These are phyloP conservation scores for Diaporthe humulicola DNA, from an alignment of 2,329 filamentous ascomycete species.

Conservation along the genomic window DNA sequence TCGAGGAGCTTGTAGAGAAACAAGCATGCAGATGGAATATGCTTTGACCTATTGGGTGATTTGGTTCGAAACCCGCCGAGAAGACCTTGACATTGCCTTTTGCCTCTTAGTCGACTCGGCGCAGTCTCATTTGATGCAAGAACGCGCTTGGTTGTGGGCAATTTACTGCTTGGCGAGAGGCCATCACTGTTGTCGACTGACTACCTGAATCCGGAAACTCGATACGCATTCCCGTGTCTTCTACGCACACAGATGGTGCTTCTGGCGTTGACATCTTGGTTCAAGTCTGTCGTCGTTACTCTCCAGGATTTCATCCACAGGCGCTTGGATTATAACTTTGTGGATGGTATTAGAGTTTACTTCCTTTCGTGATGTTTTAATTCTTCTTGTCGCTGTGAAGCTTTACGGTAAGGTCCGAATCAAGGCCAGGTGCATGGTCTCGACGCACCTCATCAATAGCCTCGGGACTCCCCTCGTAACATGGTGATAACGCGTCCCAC, in stretches of 20 bases:
- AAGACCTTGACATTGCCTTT: background rate
- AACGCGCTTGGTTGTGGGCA: background rate
- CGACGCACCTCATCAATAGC: background rate
- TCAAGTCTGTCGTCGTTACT: background rate
- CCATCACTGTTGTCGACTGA: background rate
- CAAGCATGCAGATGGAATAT: background rate
- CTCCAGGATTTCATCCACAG: no score
- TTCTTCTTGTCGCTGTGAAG: background rate
- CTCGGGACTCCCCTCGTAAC: background rate
- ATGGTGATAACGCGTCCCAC: background rate
- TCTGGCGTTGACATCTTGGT: background rate
- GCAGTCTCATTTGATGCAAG: background rate
- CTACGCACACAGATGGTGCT: background rate
- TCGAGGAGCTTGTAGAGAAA: background rate
- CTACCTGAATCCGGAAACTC: background rate
- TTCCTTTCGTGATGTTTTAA: background rate
- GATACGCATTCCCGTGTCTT: background rate
- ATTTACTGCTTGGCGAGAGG: background rate
- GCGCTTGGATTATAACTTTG: no score
- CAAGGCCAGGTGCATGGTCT: background rate
- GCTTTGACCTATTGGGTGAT: background rate
- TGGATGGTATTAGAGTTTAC: no score
- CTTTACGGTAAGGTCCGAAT: background rate
- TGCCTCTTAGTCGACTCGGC: background rate
- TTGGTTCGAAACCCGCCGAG: background rate